Base-by-base conservation (phyloP, 1,284 basidiomycete species). In the Leucoagaricus sp. region DNA sequence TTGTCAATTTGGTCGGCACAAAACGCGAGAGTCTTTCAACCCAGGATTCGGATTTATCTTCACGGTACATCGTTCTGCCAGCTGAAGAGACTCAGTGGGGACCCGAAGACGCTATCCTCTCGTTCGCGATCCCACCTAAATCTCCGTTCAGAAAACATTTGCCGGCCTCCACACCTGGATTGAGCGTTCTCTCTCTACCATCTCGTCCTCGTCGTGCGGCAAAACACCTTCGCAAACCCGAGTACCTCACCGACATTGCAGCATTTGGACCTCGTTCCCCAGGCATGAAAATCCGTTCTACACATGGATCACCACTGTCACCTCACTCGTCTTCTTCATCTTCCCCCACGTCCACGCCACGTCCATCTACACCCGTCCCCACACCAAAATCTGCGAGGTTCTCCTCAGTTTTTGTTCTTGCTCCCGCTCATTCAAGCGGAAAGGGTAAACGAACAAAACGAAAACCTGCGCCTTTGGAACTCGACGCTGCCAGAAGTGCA, bases 31-130 rank as follows among this genome's bases (percentile, higher is more conserved):
- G 76, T 54, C 65, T 76, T 2, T 83, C 81, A 1, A 78, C 78
- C 17, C 72, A 75, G 49, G 76, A 79, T 64, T 85, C 83, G 3
- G 81, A 82, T 55, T 69, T 85, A 45, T 78, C 83, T 55, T 75
- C 78, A 3, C 70, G 70, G 21, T 77, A 78, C 60, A 67, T 81
- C 40, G 72, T 86, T 64, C 71, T 75, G 12, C 72, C 77, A 0
- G 71, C 74, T 1, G 71, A 73, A 29, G 71, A 75, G 12, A 45
- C 47, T 3, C 54, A 45, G 26, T 56, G 29, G 25, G 54, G 54
- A 44, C 54, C 54, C 26, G 54, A 56, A 19, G 49, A 56, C n/a
- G 23, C 42, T 33, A 42, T 50, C 4, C 36, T 72, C 74, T 51
- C 64, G 75, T 45, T 72, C 67, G 6, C 49, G n/a, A 49, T 19